These are phyloP conservation scores for Sporothrix dimorphospora DNA, from an alignment of 2,329 filamentous ascomycete genomes.

Conservation along the genomic window DNA sequence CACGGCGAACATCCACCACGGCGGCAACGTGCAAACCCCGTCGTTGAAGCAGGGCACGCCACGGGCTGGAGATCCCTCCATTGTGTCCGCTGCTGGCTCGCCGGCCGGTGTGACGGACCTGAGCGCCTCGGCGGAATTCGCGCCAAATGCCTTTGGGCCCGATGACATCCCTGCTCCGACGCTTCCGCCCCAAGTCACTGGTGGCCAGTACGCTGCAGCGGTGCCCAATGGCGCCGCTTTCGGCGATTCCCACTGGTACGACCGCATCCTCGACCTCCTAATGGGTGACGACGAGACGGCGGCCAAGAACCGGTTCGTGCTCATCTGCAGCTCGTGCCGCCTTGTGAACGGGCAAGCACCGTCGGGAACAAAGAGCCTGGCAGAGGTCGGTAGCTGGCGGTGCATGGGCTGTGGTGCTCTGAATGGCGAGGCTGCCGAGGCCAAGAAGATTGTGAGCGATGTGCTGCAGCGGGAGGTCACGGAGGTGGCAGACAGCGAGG, in stretches of 20 bases:
- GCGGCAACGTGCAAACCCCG: constrained; percentile 22
- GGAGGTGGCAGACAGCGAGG: constrained; percentile 8
- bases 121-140: constrained; percentile 65
- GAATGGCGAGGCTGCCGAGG: constrained; percentile 83
- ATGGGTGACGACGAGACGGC: constrained; percentile 94
- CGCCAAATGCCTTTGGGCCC: constrained; percentile 68
- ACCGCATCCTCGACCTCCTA: constrained; percentile 87
- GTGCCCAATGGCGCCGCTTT: constrained; percentile 24
- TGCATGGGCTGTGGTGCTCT: constrained; percentile 81
- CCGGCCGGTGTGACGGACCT: constrained; percentile 31
- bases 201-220: constrained; percentile 38
- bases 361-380: constrained; percentile 74
- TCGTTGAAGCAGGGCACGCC: constrained; percentile 12
- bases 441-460: constrained; percentile 70
- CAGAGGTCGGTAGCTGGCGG: constrained; percentile 84
- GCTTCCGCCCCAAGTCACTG: constrained; percentile 29
- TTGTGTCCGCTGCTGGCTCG: constrained; percentile 32
- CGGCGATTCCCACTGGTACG: constrained; percentile 78
- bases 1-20: constrained; percentile 64
- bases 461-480: constrained; percentile 48
- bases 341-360: constrained; percentile 96
- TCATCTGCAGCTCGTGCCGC: constrained; percentile 81
- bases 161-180: constrained; percentile 21
- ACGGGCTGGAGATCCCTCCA: not conserved
- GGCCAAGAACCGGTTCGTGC: constrained; percentile 83